Percentiles rank a stretch among this genome's conserved stretches.
These are phyloP conservation scores for Aplosporella prunicola DNA, from an alignment of 2,329 filamentous ascomycete species.

Conservation along the genomic window DNA sequence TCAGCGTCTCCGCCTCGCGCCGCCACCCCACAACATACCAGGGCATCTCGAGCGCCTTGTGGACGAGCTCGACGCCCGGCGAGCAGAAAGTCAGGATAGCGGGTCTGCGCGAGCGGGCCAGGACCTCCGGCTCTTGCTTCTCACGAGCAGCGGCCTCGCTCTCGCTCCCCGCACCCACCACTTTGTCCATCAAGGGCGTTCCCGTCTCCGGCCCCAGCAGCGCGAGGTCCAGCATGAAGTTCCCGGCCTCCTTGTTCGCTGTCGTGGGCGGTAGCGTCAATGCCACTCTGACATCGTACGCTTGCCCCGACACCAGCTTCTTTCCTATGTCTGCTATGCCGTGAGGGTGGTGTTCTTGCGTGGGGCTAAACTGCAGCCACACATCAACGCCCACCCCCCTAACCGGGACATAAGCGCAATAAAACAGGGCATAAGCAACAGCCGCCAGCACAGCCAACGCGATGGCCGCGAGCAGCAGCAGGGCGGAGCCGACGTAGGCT, in stretches of 20 bases:
- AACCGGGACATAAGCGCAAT: conserved; percentile 58
- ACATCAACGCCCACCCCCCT: conserved; percentile 53
- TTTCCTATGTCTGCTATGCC: conserved; percentile 40
- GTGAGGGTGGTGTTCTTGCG: conserved; percentile 26
- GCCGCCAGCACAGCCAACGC: conserved; percentile 49
- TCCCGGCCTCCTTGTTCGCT: conserved; percentile 66
- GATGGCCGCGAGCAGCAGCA: conserved; percentile 44
- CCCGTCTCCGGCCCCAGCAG: conserved; percentile 40
- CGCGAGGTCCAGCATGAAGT: conserved; percentile 86
- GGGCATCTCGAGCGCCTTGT: conserved; percentile 53
- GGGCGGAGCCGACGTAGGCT: conserved; percentile 52
- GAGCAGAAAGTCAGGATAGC: conserved; percentile 74
- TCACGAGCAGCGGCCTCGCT: background rate
- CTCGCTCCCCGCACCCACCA: background rate
- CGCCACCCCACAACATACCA: conserved; percentile 60
- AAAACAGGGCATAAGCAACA: conserved; percentile 57
- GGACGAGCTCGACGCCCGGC: conserved; percentile 53
- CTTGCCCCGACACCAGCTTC: conserved; percentile 59
- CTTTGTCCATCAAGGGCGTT: background rate
- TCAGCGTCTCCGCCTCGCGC: conserved; percentile 54
- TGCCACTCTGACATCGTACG: conserved; percentile 73
- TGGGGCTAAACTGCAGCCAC: conserved; percentile 54
- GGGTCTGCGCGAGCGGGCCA: conserved; percentile 40
- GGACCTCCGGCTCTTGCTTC: no score
- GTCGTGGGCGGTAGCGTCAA: conserved; percentile 71